A percentile compares a stretch with the other conserved stretches of the same genome.
Conservation (phyloP, 78 protist genomes). For the Dictyostelium capitatum region DNA sequence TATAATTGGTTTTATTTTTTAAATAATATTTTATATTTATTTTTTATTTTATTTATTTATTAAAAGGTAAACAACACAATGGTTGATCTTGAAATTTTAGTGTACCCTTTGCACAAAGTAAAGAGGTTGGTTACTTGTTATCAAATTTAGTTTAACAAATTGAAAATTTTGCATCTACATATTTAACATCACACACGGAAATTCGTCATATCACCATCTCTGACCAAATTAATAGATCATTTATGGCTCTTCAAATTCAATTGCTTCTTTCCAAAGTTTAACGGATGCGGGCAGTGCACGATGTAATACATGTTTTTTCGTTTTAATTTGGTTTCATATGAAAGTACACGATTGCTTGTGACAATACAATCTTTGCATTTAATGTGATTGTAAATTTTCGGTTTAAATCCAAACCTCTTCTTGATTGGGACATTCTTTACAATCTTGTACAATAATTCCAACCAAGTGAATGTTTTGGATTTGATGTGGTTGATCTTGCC, state of each 20-base stretch:
- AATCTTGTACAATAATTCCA: conserved; percentile 94
- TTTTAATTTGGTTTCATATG: conserved; percentile 90
- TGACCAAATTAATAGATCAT: no score
- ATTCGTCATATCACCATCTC: no score
- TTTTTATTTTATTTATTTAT: no score
- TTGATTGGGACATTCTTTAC: conserved; percentile 86
- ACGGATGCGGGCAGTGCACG: conserved; percentile 95
- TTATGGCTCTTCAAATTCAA: conserved; percentile 92
- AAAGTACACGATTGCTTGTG: conserved; percentile 93
- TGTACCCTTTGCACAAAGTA: no score
- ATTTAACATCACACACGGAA: no score
- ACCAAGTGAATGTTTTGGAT: conserved; percentile 87
- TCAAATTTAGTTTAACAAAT: no score
- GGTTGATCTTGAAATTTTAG: no score
- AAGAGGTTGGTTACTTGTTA: no score
- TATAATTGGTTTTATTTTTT: no score
- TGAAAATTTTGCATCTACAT: no score
- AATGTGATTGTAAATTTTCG: conserved; percentile 86
- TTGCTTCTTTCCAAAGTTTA: conserved; percentile 96
- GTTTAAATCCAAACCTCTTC: conserved; percentile 98
- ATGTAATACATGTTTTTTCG: conserved; percentile 87
- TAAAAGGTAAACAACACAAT: no score
- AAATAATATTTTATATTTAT: no score
- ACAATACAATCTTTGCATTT: conserved; percentile 90
- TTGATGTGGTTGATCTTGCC: conserved; percentile 88